Conservation (phyloP, 2,329 filamentous ascomycete species). For the Parastagonospora nodorum region DNA sequence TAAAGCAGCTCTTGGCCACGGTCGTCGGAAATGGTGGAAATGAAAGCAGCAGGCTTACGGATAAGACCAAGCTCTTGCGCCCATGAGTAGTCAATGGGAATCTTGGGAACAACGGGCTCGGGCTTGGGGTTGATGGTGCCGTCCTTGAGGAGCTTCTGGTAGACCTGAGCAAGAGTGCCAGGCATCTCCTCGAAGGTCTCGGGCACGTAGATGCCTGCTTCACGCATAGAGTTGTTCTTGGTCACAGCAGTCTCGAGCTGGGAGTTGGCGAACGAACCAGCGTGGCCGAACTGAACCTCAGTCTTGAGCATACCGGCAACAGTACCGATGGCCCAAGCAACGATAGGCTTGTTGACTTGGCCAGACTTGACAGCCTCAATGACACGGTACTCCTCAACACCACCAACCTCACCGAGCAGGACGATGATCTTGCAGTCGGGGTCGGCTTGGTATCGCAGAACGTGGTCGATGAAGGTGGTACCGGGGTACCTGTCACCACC, state of each 20-base stretch:
- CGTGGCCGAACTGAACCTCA: constrained; percentile 99
- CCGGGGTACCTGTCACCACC: constrained; percentile 98
- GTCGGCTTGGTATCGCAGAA: constrained; percentile 94
- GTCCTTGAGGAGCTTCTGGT: constrained; percentile 83
- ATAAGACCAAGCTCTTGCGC: constrained; percentile 98
- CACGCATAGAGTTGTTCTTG: constrained; percentile 98
- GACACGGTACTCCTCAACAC: constrained; percentile 99
- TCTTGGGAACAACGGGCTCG: constrained; percentile 96
- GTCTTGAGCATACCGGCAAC: constrained; percentile 99
- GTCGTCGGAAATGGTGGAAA: constrained; percentile 99
- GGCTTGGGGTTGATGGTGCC: constrained; percentile 83
- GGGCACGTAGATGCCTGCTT: constrained; percentile 92
- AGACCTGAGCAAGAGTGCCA: constrained; percentile 74
- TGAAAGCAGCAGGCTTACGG: constrained; percentile 99
- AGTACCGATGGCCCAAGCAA: constrained; percentile 98
- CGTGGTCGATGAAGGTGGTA: constrained; percentile 98
- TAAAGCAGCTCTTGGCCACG: constrained; percentile 99
- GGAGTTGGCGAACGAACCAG: constrained; percentile 98
- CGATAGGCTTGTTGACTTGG: constrained; percentile 95
- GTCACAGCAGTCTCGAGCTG: constrained; percentile 94
- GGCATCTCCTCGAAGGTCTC: constrained; percentile 98
- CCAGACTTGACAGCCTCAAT: constrained; percentile 97
- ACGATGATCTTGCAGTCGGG: constrained; percentile 97
- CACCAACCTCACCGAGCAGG: constrained; percentile 96
- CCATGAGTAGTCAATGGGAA: constrained; percentile 99